Evolutionary conservation across 2,329 filamentous ascomycete genomes (phyloP).

Genomic region (Diaporthe sp.): DNA sequence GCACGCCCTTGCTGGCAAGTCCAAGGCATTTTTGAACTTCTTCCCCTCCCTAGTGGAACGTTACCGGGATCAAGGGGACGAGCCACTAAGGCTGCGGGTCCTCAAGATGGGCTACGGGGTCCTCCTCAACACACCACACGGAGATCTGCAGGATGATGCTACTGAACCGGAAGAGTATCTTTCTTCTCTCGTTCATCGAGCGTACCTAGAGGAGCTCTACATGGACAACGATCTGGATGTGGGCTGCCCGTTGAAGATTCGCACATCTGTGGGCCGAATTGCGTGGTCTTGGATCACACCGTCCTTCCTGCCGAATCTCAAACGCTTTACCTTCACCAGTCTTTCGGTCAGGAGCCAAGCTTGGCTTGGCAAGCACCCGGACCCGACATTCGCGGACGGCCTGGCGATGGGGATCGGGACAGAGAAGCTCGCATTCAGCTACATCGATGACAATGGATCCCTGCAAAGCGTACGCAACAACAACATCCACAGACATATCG

Average conservation of each 20-base stretch:
- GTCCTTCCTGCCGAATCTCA: constrained; percentile 30
- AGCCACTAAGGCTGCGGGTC: constrained; percentile 21
- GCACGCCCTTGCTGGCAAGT: neutral
- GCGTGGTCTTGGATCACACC: constrained; percentile 33
- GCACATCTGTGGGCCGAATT: constrained; percentile 4
- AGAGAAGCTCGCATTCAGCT: constrained; percentile 36
- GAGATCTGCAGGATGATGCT: neutral
- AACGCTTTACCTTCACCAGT: constrained; percentile 36
- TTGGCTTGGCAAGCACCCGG: constrained; percentile 28
- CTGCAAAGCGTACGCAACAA: constrained; percentile 7
- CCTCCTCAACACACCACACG: constrained; percentile 16
- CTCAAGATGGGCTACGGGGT: constrained; percentile 38
- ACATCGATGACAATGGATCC: neutral
- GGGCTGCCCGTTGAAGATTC: constrained; percentile 27
- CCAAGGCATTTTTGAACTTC: constrained; percentile 24
- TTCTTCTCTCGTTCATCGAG: constrained; percentile 7
- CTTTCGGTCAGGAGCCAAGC: constrained; percentile 26
- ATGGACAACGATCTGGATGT: constrained; percentile 36
- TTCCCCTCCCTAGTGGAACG: constrained; percentile 16
- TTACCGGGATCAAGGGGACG: constrained; percentile 27
- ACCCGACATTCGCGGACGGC: constrained; percentile 22
- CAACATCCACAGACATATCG: constrained; percentile 4
- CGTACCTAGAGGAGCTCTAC: constrained; percentile 29
- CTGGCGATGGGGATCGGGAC: constrained; percentile 30
- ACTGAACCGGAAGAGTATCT: constrained; percentile 20